Evolutionary conservation across 768 basidiomycete genomes (phyloP).

Genomic region (Harrya chromipes): DNA sequence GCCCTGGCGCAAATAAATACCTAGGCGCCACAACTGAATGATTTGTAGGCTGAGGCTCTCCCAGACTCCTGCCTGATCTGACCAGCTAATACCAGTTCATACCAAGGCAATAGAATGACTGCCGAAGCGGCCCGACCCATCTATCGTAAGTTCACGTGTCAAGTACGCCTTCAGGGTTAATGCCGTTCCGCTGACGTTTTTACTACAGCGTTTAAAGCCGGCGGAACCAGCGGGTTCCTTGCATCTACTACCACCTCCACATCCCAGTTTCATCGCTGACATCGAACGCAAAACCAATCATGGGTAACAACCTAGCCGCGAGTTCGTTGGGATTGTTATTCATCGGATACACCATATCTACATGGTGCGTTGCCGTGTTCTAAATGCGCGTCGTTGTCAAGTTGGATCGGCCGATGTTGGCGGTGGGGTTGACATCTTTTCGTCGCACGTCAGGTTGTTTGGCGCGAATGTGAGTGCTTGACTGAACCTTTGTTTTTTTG

Average conservation of each 20-base stretch:
- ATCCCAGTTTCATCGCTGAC: too few species aligned
- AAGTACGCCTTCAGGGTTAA: too few species aligned
- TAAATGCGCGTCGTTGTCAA: background rate
- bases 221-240: background rate
- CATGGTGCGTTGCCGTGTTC: conserved; percentile 3
- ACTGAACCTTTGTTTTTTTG: background rate
- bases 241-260: background rate
- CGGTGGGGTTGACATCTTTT: background rate
- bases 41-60: too few species aligned
- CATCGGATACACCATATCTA: conserved; percentile 12
- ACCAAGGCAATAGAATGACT: too few species aligned
- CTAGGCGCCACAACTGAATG: too few species aligned
- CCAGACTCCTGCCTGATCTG: too few species aligned
- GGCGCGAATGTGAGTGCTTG: conserved; percentile 6
- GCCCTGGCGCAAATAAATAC: too few species aligned
- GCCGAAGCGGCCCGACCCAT: too few species aligned
- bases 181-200: too few species aligned
- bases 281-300: background rate
- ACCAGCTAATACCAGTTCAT: too few species aligned
- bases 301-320: background rate
- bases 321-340: conserved; percentile 10
- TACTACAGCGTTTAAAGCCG: too few species aligned
- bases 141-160: too few species aligned
- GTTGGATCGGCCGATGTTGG: background rate
- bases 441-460: conserved; percentile 7